These are phyloP conservation scores for Pyronema omphalodes DNA, from an alignment of 495 filamentous ascomycete genomes.

Conservation along the genomic window DNA sequence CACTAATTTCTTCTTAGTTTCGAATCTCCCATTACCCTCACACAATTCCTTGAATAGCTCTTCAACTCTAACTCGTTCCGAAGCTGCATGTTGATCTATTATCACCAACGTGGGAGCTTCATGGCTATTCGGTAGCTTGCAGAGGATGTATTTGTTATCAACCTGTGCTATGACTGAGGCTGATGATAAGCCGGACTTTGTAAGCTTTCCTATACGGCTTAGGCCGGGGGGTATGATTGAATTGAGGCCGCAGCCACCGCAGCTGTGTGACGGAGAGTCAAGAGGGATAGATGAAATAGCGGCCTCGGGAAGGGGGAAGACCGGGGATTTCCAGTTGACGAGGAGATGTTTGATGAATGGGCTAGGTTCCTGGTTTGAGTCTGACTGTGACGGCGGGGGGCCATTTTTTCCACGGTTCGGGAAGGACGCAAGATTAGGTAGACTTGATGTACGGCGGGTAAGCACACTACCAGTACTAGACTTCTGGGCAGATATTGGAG, in stretches of 20 bases:
- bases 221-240: conserved; percentile 2
- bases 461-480: no score
- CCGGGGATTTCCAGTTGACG: conserved; percentile 41
- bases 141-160: conserved; percentile 75
- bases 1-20: conserved; percentile 1
- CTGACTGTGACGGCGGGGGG: not conserved
- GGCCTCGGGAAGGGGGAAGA: conserved; percentile 37
- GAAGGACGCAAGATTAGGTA: no score
- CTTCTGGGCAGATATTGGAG: no score
- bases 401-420: no score
- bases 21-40: conserved; percentile 15
- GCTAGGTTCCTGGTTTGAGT: not conserved
- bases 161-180: conserved; percentile 64
- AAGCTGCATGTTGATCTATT: conserved; percentile 88
- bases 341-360: conserved; percentile 2
- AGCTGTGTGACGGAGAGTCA: not conserved
- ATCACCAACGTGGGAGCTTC: conserved; percentile 39
- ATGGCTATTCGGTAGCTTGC: conserved; percentile 31
- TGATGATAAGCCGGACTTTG: conserved; percentile 40
- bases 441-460: no score
- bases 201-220: conserved; percentile 37
- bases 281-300: conserved; percentile 29
- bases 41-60: conserved; percentile 36
- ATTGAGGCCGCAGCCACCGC: not conserved
- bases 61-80: conserved; percentile 75